phyloP scores from a whole-genome alignment of 352 stramenopile species.

The Phytophthora hibernalis region DNA sequence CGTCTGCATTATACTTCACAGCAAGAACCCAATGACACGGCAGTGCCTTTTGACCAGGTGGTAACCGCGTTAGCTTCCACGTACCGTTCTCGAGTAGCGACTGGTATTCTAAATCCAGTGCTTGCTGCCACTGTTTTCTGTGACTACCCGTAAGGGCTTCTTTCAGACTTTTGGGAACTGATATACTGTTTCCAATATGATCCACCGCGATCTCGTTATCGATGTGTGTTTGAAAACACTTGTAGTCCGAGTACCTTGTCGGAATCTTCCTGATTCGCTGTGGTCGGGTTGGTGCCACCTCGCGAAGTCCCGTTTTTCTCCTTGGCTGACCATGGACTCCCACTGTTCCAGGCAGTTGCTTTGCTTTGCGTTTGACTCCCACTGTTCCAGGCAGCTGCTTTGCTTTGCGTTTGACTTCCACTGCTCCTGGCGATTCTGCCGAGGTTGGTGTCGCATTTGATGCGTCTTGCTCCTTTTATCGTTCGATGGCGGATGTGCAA shows the following conservation, averaged over 20 bases:
- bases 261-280: not conserved
- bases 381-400: too few relatives aligned
- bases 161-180: not conserved
- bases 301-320: too few relatives aligned
- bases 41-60: constrained; percentile 1
- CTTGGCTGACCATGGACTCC: too few relatives aligned
- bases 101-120: not conserved
- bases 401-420: too few relatives aligned
- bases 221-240: constrained; percentile 12
- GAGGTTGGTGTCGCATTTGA: too few relatives aligned
- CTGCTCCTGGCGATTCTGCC: too few relatives aligned
- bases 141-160: not conserved
- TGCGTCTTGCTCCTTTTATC: too few relatives aligned
- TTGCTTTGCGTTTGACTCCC: too few relatives aligned
- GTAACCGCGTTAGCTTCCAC: not conserved
- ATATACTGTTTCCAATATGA: constrained; percentile 1
- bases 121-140: not conserved
- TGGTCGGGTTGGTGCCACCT: not conserved
- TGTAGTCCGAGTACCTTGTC: not conserved
- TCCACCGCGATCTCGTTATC: constrained; percentile 10
- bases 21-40: constrained; percentile 9
- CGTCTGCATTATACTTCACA: constrained; percentile 9
- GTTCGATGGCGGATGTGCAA: too few relatives aligned
- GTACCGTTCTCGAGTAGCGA: not conserved
- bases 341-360: too few relatives aligned